phyloP scores from a whole-genome alignment of 257 asterid species.

The Solanum lignicaule region DNA sequence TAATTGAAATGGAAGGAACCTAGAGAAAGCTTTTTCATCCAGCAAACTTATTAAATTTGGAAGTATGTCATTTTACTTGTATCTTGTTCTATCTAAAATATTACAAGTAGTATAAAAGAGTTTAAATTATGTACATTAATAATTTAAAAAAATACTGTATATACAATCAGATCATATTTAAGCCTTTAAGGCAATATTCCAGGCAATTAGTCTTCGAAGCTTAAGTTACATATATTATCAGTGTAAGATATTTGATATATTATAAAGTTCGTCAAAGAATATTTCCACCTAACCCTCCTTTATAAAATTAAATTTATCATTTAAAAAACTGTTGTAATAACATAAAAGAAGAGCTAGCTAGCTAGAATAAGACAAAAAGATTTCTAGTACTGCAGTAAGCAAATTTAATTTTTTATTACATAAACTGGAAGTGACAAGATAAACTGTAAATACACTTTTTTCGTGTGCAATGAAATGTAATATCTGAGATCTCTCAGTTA shows the following conservation, averaged over 20 bases:
- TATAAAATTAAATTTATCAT: too few relatives aligned
- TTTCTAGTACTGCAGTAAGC: background rate
- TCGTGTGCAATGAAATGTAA: background rate
- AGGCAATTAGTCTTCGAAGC: too few relatives aligned
- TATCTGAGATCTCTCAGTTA: background rate
- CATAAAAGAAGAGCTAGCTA: background rate
- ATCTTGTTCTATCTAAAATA: background rate
- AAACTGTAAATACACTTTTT: background rate
- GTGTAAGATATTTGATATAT: too few relatives aligned
- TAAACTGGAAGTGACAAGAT: background rate
- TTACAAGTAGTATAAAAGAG: background rate
- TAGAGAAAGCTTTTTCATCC: background rate
- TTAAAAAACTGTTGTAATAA: too few relatives aligned
- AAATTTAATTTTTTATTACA: background rate
- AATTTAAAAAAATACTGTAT: too few relatives aligned
- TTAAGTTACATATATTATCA: too few relatives aligned
- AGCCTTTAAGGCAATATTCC: too few relatives aligned
- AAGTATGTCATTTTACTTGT: background rate
- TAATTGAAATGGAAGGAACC: background rate
- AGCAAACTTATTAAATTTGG: background rate
- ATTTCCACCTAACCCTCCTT: too few relatives aligned
- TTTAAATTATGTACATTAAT: too few relatives aligned
- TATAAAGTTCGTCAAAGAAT: too few relatives aligned
- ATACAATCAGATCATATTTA: too few relatives aligned
- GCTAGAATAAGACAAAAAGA: background rate